phyloP scores from a whole-genome alignment of 768 basidiomycete genomes.

The Collybia sp. region DNA sequence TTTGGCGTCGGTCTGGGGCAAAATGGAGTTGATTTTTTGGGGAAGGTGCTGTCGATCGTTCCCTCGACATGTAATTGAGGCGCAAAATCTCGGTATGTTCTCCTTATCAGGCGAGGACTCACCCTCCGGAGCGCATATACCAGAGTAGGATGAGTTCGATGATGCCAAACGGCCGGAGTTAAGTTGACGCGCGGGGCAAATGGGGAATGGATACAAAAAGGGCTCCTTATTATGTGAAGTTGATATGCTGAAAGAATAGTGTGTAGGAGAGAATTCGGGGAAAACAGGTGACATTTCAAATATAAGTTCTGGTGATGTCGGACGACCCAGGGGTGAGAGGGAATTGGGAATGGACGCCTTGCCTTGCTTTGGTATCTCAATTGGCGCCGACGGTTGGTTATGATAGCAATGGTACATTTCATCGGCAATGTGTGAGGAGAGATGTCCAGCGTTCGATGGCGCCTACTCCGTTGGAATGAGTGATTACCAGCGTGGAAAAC shows the following conservation, averaged over 20 bases:
- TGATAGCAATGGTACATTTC: slow-evolving; percentile 9
- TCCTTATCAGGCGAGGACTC: neutral
- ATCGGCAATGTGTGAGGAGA: slow-evolving; percentile 2
- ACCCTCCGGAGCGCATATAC: neutral
- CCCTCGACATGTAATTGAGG: neutral
- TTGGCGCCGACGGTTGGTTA: slow-evolving; percentile 32
- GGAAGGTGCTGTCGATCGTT: slow-evolving; percentile 3
- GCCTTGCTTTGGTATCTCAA: slow-evolving; percentile 38
- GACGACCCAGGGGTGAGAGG: slow-evolving; percentile 23
- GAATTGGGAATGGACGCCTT: slow-evolving; percentile 15
- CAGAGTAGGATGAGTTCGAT: neutral
- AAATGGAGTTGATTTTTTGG: slow-evolving; percentile 3
- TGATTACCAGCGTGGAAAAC: slow-evolving; percentile 1
- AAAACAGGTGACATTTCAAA: slow-evolving; percentile 49
- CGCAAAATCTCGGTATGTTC: too few species aligned
- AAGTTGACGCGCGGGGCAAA: slow-evolving; percentile 13
- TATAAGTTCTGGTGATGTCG: slow-evolving; percentile 42
- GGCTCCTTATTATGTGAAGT: slow-evolving; percentile 21
- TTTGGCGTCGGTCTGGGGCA: slow-evolving; percentile 6
- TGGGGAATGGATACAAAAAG: slow-evolving; percentile 37
- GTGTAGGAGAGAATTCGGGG: slow-evolving; percentile 17
- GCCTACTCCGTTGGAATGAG: slow-evolving; percentile 2
- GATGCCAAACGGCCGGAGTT: slow-evolving; percentile 6
- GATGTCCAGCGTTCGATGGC: slow-evolving; percentile 7
- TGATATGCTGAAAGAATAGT: slow-evolving; percentile 14